Percentiles rank a stretch among this genome's conserved stretches.
phyloP scores from a whole-genome alignment of 331 rosid genomes.

The Pyracantha coccinea region DNA sequence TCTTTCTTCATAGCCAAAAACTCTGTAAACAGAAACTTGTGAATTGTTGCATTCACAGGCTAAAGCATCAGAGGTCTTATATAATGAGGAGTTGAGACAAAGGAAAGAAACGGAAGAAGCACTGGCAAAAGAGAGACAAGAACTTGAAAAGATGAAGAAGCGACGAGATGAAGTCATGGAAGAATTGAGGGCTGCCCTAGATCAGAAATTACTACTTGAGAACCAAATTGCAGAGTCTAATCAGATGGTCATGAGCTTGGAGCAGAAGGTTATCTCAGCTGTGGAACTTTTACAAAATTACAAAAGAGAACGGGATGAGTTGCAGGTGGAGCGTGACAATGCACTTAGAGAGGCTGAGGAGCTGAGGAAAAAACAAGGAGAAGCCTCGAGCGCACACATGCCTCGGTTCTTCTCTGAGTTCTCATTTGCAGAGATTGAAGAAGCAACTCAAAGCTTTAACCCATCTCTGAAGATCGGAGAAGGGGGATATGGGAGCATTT shows the following conservation, averaged over 20 bases:
- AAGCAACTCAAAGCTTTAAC: conserved; percentile 61
- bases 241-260: conserved; percentile 34
- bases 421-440: conserved; percentile 56
- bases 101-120: conserved; percentile 59
- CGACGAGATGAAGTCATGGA: conserved; percentile 31
- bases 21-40: background rate
- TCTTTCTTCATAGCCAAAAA: background rate
- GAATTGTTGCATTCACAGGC: conserved; percentile 40
- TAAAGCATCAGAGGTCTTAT: conserved; percentile 37
- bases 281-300: conserved; percentile 38
- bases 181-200: conserved; percentile 39
- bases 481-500: conserved; percentile 88
- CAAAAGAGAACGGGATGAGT: conserved; percentile 63
- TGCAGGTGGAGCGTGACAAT: conserved; percentile 46
- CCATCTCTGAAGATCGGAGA: conserved; percentile 74
- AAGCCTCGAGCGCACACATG: conserved; percentile 25
- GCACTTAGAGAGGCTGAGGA: conserved; percentile 70
- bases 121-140: conserved; percentile 36
- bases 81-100: conserved; percentile 41
- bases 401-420: conserved; percentile 55
- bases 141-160: conserved; percentile 35
- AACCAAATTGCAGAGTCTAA: conserved; percentile 49
- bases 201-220: conserved; percentile 44
- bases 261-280: conserved; percentile 39
- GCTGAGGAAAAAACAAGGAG: conserved; percentile 51